Evolutionary conservation across 768 basidiomycete genomes (phyloP).

Genomic region (Macrolepiota fuliginosa): DNA sequence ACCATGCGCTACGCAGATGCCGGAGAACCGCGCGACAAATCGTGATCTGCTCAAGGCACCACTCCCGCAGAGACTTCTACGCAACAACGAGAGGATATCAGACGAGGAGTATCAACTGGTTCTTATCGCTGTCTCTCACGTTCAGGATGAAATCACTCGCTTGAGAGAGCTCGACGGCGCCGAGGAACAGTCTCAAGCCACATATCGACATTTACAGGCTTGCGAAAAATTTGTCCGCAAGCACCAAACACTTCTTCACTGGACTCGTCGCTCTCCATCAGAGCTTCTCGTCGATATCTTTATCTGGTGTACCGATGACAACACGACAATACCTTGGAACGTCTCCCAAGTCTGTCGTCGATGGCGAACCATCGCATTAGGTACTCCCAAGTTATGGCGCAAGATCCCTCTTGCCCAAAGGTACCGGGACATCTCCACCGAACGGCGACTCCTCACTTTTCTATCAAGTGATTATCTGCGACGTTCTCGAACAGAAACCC

Average conservation of each 20-base stretch:
- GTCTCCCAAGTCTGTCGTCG: not conserved
- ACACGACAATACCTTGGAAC: not conserved
- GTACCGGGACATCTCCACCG: not conserved
- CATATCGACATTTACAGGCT: not conserved
- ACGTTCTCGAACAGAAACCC: not conserved
- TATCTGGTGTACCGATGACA: not conserved
- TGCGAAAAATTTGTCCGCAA: not conserved
- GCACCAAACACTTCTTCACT: not conserved
- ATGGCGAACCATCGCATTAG: not conserved
- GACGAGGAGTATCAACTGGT: not conserved
- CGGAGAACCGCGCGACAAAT: not conserved
- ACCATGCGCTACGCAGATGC: not conserved
- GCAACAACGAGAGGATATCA: not conserved
- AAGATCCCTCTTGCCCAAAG: not conserved
- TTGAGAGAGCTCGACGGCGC: not conserved
- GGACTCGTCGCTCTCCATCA: not conserved
- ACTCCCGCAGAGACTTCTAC: not conserved
- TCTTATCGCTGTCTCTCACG: not conserved
- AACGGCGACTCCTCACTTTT: not conserved
- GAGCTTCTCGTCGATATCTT: not conserved
- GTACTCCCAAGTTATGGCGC: not conserved
- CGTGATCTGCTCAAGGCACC: not conserved
- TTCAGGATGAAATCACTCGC: not conserved
- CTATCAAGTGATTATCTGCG: not conserved
- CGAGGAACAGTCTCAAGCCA: not conserved